Evolutionary conservation across 164 flowering plant species (phyloP).

Genomic region (Cinnamomum chago): DNA sequence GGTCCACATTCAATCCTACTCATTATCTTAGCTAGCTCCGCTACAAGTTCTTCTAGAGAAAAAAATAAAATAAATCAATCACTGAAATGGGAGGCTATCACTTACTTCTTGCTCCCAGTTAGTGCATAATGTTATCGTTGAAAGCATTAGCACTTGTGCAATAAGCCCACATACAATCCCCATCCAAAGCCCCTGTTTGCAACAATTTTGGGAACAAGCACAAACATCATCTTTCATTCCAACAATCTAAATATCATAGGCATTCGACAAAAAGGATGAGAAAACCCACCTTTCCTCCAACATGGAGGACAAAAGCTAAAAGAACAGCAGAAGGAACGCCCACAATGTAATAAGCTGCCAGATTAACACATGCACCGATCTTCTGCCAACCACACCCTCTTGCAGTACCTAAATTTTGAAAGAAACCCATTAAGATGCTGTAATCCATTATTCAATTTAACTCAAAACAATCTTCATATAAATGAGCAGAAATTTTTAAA

Average conservation of each 20-base stretch:
- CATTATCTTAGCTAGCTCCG: too few species aligned
- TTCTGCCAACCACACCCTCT: slow-evolving; percentile 77
- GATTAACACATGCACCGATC: slow-evolving; percentile 39
- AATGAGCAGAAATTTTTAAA: not conserved
- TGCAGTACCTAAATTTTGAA: slow-evolving; percentile 37
- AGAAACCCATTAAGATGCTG: not conserved
- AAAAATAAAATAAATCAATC: not conserved
- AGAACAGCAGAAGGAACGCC: slow-evolving; percentile 49
- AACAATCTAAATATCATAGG: not conserved
- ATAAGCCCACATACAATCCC: slow-evolving; percentile 59
- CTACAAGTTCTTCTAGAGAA: not conserved
- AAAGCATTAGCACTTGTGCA: slow-evolving; percentile 41
- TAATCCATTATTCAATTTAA: slow-evolving; percentile 1
- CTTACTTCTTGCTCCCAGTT: slow-evolving; percentile 73
- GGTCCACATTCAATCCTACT: not conserved
- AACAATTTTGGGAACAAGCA: not conserved
- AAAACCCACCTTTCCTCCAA: slow-evolving; percentile 46
- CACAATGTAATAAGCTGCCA: slow-evolving; percentile 55
- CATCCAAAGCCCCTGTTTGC: slow-evolving; percentile 61
- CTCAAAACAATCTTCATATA: not conserved
- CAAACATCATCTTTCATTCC: not conserved
- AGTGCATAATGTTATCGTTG: slow-evolving; percentile 37
- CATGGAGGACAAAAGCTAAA: slow-evolving; percentile 42
- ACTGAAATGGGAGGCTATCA: not conserved
- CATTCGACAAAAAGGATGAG: not conserved